Evolutionary conservation across 2,329 filamentous ascomycete species (phyloP).

Genomic region (Xylaria digitata): DNA sequence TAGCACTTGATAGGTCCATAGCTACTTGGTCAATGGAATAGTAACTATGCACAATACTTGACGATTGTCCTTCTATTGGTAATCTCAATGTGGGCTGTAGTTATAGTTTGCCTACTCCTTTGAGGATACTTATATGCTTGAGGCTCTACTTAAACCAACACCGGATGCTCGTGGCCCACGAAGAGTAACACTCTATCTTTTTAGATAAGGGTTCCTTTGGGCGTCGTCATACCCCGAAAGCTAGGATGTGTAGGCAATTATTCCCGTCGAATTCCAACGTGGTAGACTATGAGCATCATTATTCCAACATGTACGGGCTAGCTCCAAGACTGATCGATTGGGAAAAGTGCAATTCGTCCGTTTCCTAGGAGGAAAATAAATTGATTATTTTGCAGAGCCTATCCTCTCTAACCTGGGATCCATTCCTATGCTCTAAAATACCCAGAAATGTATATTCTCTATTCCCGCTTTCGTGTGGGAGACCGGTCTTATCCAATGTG

Average conservation of each 20-base stretch:
- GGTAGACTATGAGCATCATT: too few species aligned
- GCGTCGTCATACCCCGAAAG: not conserved
- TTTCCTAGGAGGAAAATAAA: too few species aligned
- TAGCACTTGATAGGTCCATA: conserved; percentile 31
- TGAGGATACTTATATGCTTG: not conserved
- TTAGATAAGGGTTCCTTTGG: not conserved
- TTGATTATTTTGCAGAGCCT: not conserved
- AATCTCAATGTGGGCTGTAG: not conserved
- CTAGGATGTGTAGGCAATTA: not conserved
- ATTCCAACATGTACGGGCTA: too few species aligned
- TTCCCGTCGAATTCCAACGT: too few species aligned
- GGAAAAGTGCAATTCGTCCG: too few species aligned
- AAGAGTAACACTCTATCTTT: not conserved
- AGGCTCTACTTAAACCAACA: not conserved
- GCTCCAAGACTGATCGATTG: too few species aligned
- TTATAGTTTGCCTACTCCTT: not conserved
- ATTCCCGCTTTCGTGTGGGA: not conserved
- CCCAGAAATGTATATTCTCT: conserved; percentile 6
- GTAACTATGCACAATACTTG: conserved; percentile 16
- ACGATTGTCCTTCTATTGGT: not conserved
- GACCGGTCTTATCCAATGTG: not conserved
- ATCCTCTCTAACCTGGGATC: not conserved
- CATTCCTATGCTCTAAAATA: conserved; percentile 11
- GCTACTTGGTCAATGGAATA: conserved; percentile 31
- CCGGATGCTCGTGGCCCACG: not conserved